Percentiles rank a stretch among this genome's conserved stretches.
phyloP scores from a whole-genome alignment of 2,329 filamentous ascomycete genomes.

The Paraphoma sp. region DNA sequence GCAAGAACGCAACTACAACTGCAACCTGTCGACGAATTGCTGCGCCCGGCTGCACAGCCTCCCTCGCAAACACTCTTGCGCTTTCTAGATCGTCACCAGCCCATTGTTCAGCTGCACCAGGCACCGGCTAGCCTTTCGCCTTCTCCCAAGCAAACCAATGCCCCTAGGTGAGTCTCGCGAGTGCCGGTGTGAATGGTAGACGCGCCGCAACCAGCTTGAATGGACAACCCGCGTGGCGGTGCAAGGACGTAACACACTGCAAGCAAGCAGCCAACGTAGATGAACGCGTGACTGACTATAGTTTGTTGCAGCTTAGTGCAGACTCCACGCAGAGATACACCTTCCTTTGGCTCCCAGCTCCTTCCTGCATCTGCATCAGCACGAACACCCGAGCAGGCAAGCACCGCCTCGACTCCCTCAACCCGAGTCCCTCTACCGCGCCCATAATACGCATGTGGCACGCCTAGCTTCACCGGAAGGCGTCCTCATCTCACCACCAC shows the following conservation, averaged over 20 bases:
- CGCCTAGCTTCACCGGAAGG: slow-evolving; percentile 34
- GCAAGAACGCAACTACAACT: neutral
- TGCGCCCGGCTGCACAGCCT: slow-evolving; percentile 9
- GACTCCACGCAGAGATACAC: neutral
- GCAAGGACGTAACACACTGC: neutral
- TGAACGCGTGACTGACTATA: neutral
- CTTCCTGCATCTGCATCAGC: neutral
- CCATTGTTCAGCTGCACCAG: slow-evolving; percentile 6
- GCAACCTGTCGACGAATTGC: neutral
- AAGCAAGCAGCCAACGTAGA: neutral
- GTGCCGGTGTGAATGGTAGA: slow-evolving; percentile 5
- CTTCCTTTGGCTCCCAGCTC: neutral
- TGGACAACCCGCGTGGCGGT: neutral
- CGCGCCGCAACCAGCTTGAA: slow-evolving; percentile 9
- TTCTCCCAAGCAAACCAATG: slow-evolving; percentile 9
- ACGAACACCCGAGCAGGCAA: neutral
- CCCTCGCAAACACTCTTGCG: slow-evolving; percentile 2
- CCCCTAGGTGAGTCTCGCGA: slow-evolving; percentile 6
- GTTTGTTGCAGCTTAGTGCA: slow-evolving; percentile 1
- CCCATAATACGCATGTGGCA: slow-evolving; percentile 29
- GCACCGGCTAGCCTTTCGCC: slow-evolving; percentile 12
- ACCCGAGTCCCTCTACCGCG: slow-evolving; percentile 8
- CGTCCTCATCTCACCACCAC: slow-evolving; percentile 32
- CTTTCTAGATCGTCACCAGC: slow-evolving; percentile 1
- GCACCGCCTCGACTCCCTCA: slow-evolving; percentile 6